phyloP scores from a whole-genome alignment of 345 rosid genomes.

The Nephelium lappaceum region DNA sequence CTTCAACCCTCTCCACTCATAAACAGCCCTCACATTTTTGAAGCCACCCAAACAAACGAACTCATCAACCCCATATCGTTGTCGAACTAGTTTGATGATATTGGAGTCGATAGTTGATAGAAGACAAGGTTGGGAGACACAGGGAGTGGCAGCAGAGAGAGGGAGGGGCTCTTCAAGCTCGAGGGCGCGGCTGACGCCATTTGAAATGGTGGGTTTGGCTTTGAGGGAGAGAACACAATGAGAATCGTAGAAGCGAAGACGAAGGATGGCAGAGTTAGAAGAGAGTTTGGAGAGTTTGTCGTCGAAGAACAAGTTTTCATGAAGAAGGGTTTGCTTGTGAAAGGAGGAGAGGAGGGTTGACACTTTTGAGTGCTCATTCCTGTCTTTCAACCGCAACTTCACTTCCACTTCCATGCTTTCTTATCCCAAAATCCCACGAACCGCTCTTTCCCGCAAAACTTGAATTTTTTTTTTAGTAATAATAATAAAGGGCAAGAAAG shows the following conservation, averaged over 20 bases:
- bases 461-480: too few relatives aligned
- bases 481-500: too few relatives aligned
- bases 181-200: conserved; percentile 61
- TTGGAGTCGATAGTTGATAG: conserved; percentile 29
- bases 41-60: conserved; percentile 63
- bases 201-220: conserved; percentile 46
- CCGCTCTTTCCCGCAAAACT: too few relatives aligned
- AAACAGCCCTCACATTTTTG: conserved; percentile 59
- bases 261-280: conserved; percentile 52
- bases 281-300: conserved; percentile 42
- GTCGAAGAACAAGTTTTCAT: conserved; percentile 71
- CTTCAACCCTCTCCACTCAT: conserved; percentile 62
- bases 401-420: conserved; percentile 64
- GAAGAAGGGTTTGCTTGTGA: conserved; percentile 53
- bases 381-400: conserved; percentile 52
- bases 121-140: conserved; percentile 35
- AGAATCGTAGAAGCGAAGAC: conserved; percentile 59
- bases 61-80: conserved; percentile 42
- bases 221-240: conserved; percentile 60
- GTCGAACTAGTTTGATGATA: conserved; percentile 44
- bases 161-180: conserved; percentile 62
- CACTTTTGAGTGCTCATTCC: conserved; percentile 37
- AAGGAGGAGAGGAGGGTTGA: conserved; percentile 48
- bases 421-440: too few relatives aligned
- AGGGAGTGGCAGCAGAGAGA: conserved; percentile 21